Base-by-base conservation (phyloP, 805 yeast species). In the Metschnikowia dekortorum region DNA sequence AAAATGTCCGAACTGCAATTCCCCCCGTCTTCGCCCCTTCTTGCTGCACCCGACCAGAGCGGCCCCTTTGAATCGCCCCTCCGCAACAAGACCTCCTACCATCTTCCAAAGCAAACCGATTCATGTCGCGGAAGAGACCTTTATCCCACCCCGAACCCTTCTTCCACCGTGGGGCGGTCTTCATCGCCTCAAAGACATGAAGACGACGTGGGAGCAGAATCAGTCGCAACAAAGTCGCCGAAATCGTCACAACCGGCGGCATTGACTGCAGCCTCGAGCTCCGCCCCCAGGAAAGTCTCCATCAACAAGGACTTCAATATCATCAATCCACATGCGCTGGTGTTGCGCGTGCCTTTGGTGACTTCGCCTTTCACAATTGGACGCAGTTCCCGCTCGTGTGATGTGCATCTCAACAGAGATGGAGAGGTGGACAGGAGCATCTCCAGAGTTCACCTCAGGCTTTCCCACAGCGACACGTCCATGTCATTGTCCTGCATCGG, bases 121-220 rank as follows among this genome's bases (percentile, higher is more conserved):
- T 16, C 8, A 34, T 58, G 50, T 32, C 32, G 59, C 6, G 66
- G 58, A 40, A 59, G 64, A 34, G 51, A 52, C 26, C 71, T 71
- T 8, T 83, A 82, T 58, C 88, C 89, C 10, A 85, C 90, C 0
- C 92, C 92, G 18, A 79, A 82, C 56, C 90, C 92, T 0, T 84
- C 89, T 2, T 74, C 78, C 1, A 61, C 74, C 8, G 43, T 62
- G 28, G 74, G 73, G 10, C 60, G 77, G 42, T 70, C 75, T 4
- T 73, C 78, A 1, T 73, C 78, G 8, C 77, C 77, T 4, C 61
- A 61, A 6, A 49, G 60, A 32, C 50, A 53, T 26, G 58, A 52
- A n/a, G 38, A 42, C 10, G 45, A 42, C n/a, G 26, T 37, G 39
- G 26, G 33, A 10, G 3, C 22, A 18, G 8, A 42, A 29, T 10